Conservation (phyloP, 331 rosid species). For the Acacia pycnantha region DNA sequence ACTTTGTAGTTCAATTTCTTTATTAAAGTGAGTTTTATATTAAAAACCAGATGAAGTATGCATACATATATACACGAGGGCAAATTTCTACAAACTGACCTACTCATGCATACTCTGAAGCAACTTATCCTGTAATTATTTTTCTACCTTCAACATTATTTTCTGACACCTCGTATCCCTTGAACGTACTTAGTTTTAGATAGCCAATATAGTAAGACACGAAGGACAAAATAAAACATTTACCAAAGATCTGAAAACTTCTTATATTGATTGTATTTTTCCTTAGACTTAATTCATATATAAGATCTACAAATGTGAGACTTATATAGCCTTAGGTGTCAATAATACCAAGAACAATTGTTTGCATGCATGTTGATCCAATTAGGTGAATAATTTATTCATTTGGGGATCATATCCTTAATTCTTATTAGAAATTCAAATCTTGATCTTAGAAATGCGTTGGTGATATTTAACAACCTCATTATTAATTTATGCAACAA, state of each 20-base stretch:
- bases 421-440: background rate
- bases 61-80: too few species aligned
- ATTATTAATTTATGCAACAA: background rate
- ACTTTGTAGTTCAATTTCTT: too few species aligned
- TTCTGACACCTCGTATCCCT: background rate
- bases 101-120: background rate
- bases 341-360: background rate
- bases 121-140: background rate
- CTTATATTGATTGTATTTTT: background rate
- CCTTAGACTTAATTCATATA: background rate
- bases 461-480: background rate
- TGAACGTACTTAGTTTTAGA: background rate
- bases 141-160: background rate
- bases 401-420: background rate
- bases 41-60: too few species aligned
- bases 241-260: background rate
- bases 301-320: background rate
- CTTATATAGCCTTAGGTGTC: background rate
- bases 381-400: background rate
- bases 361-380: background rate
- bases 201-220: background rate
- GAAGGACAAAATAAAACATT: background rate
- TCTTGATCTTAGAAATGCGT: background rate
- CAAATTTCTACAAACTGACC: background rate
- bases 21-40: too few species aligned